These are phyloP conservation scores for Pseudogymnoascus sp. DNA, from an alignment of 2,329 filamentous ascomycete genomes.

Conservation along the genomic window DNA sequence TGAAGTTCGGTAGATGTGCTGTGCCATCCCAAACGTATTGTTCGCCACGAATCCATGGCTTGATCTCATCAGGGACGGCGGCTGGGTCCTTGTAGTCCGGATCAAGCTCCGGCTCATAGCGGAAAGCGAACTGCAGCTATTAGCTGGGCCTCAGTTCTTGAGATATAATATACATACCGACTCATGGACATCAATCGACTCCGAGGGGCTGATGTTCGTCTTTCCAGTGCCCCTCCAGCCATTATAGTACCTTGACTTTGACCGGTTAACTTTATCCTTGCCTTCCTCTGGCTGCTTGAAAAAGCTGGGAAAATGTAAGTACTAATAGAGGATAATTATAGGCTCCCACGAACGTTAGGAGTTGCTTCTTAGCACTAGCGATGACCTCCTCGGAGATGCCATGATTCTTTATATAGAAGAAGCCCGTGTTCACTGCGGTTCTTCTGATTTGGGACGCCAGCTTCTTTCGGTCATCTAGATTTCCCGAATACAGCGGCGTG, in stretches of 20 bases:
- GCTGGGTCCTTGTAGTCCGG: slow-evolving; percentile 34
- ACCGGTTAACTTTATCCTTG: slow-evolving; percentile 33
- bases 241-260: slow-evolving; percentile 36
- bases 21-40: slow-evolving; percentile 46
- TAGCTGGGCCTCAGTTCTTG: background rate
- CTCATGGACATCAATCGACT: slow-evolving; percentile 43
- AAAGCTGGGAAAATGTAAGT: slow-evolving; percentile 31
- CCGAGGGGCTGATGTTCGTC: slow-evolving; percentile 41
- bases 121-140: slow-evolving; percentile 30
- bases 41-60: slow-evolving; percentile 36
- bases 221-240: slow-evolving; percentile 36
- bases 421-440: slow-evolving; percentile 36
- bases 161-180: slow-evolving; percentile 30
- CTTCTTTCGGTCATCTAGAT: slow-evolving; percentile 28
- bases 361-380: slow-evolving; percentile 23
- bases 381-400: slow-evolving; percentile 30
- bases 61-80: slow-evolving; percentile 36
- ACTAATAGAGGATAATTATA: background rate
- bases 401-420: slow-evolving; percentile 41
- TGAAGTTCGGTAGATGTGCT: slow-evolving; percentile 39
- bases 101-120: slow-evolving; percentile 45
- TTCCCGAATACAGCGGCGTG: slow-evolving; percentile 28
- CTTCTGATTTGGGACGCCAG: slow-evolving; percentile 32
- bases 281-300: slow-evolving; percentile 38
- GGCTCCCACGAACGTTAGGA: slow-evolving; percentile 15